These are phyloP conservation scores for Tardiomyces depauwii DNA, from an alignment of 1,139 yeast species.

Conservation along the genomic window DNA sequence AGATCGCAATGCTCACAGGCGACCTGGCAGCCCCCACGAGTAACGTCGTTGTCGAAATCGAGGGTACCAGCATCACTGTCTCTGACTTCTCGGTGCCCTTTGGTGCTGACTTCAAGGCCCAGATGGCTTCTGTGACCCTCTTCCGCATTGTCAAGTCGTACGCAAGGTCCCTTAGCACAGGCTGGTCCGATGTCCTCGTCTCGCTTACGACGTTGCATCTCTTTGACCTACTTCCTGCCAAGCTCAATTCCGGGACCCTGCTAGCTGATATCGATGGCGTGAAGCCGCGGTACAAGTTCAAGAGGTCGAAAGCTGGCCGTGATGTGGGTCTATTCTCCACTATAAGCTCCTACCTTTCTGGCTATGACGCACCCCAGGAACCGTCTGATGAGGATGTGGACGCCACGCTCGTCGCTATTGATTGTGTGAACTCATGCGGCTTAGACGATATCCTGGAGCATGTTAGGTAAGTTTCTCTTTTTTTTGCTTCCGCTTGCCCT, in stretches of 20 bases:
- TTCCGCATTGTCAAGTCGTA: constrained; percentile 65
- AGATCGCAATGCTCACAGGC: constrained; percentile 38
- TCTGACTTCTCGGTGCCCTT: constrained; percentile 74
- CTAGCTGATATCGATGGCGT: constrained; percentile 38
- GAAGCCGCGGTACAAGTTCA: constrained; percentile 52
- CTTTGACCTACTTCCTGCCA: constrained; percentile 61
- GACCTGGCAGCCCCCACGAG: constrained; percentile 26
- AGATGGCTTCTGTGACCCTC: constrained; percentile 73
- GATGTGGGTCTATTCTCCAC: constrained; percentile 77
- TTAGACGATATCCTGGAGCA: constrained; percentile 38
- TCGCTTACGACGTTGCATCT: constrained; percentile 59
- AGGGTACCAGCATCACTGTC: constrained; percentile 48
- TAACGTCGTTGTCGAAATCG: constrained; percentile 31
- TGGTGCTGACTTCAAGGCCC: constrained; percentile 89
- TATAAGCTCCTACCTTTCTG: constrained; percentile 82
- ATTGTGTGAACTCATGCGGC: constrained; percentile 63
- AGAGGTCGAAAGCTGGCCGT: constrained; percentile 48
- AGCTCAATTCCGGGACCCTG: constrained; percentile 38
- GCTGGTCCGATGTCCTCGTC: constrained; percentile 54
- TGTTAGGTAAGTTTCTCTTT: constrained; percentile 45
- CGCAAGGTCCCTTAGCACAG: constrained; percentile 29
- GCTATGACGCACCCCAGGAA: constrained; percentile 80
- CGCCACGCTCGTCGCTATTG: constrained; percentile 68
- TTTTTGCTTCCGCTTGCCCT: too few relatives aligned
- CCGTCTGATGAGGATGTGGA: constrained; percentile 92